Percentiles rank a stretch among this genome's conserved stretches.
Conservation (phyloP, 148 eudicot genomes). For the Silene uniflora region DNA sequence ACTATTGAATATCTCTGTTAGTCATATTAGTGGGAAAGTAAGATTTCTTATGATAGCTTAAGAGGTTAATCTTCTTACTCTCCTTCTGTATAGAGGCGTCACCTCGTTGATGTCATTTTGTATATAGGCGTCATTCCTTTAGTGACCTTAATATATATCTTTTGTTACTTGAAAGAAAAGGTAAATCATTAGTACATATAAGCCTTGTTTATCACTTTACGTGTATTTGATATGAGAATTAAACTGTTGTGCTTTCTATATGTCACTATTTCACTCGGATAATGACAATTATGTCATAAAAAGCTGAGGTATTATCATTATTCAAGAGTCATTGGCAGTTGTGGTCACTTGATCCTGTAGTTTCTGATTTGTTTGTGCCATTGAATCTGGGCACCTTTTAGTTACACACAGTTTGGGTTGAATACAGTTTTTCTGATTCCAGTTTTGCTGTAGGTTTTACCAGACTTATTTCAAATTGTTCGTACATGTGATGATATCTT, state of each 20-base stretch:
- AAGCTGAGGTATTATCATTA: no score
- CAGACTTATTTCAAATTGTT: constrained; percentile 82
- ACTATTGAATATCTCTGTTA: neutral
- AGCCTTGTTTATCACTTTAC: no score
- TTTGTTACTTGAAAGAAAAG: neutral
- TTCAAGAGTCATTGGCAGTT: no score
- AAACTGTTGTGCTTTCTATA: neutral
- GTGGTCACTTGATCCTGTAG: neutral
- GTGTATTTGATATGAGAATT: no score
- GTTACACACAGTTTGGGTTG: neutral
- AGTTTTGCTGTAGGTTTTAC: constrained; percentile 62
- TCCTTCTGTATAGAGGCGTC: neutral
- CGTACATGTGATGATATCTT: constrained; percentile 86
- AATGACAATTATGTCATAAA: no score
- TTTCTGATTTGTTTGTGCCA: neutral
- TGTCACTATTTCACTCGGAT: neutral
- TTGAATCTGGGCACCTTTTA: neutral
- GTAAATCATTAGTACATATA: neutral
- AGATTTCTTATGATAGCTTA: neutral
- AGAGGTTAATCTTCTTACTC: neutral
- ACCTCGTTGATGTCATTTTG: neutral
- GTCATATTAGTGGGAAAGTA: neutral
- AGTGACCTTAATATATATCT: neutral
- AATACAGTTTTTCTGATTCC: neutral
- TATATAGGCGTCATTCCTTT: neutral